Base-by-base conservation (phyloP, 495 filamentous ascomycete species). In the Xylaria palmicola region DNA sequence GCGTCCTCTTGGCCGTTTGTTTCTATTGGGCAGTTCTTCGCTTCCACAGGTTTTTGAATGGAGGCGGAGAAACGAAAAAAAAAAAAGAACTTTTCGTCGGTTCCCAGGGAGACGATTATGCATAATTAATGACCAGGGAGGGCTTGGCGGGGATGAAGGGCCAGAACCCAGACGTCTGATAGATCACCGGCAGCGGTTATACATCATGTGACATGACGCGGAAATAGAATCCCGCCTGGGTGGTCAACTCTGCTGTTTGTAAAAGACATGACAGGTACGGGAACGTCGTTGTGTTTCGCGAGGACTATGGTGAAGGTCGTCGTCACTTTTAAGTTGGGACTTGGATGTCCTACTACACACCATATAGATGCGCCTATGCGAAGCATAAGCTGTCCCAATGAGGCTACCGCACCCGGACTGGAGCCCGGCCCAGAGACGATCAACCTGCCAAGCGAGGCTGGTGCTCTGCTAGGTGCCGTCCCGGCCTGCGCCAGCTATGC, bases 171-270 rank as follows among this genome's bases (percentile, higher is more conserved):
- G 27, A 27, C 30, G 12, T 1, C 9, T 45, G 54, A 34, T 34
- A 36, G 50, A 61, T 61, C 24, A 55, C 59, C 39, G 12, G 59
- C 59, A 61, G 49, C 49, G 39, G 6, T 19, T 22, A 48, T 2
- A 26, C 30, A 39, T 61, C 59, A 61, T 53, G 59, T 61, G 59
- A 61, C 48, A 47, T 52, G 27, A 39, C 29, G 36, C 29, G 22
- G 20, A 26, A 44, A 37, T 43, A 54, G 22, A 22, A 5, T 4
- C 6, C 13, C 4, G 17, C n/a, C n/a, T n/a, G n/a, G n/a, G n/a
- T n/a, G n/a, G 6, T 36, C 32, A 15, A 17, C 24, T 30, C 17
- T 3, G 2, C 5, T 6, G 45, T 17, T n/a, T 36, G 45, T 41
- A 19, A 41, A n/a, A 22, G 22, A 40, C 34, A 20, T 15, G 17